phyloP scores from a whole-genome alignment of 768 basidiomycete species.

The Boletellus emodensis region DNA sequence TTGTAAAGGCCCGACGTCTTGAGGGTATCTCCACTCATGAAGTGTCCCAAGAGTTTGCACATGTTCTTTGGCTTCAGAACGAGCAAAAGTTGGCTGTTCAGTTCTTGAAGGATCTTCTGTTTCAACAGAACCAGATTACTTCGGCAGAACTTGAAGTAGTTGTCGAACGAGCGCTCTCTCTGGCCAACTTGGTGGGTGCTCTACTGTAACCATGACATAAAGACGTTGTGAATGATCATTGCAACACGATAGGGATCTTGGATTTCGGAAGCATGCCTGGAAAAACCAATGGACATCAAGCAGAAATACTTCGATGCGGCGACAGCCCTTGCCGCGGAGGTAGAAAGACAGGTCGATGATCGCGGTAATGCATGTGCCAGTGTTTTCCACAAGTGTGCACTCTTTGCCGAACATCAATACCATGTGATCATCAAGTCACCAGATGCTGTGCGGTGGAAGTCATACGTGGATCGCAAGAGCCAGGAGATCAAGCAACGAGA shows the following conservation, averaged over 20 bases:
- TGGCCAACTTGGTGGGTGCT: slow-evolving; percentile 61
- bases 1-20: slow-evolving; percentile 69
- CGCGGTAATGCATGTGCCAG: slow-evolving; percentile 40
- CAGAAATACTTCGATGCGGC: slow-evolving; percentile 69
- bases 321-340: slow-evolving; percentile 29
- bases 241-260: slow-evolving; percentile 68
- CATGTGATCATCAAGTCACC: slow-evolving; percentile 64
- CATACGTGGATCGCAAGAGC: slow-evolving; percentile 69
- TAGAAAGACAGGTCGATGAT: slow-evolving; percentile 21
- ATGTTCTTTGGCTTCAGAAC: slow-evolving; percentile 83
- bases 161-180: slow-evolving; percentile 40
- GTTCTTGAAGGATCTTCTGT: slow-evolving; percentile 47
- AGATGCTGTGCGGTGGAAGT: slow-evolving; percentile 62
- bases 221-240: neutral
- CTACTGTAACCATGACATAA: neutral
- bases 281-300: slow-evolving; percentile 71
- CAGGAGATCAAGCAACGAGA: slow-evolving; percentile 61
- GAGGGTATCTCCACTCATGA: slow-evolving; percentile 43
- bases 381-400: slow-evolving; percentile 78
- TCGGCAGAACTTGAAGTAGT: slow-evolving; percentile 10
- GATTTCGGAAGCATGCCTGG: slow-evolving; percentile 82
- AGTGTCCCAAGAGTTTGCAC: slow-evolving; percentile 78
- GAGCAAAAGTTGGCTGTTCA: slow-evolving; percentile 84
- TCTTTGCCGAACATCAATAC: slow-evolving; percentile 88
- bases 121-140: slow-evolving; percentile 12